Percentiles rank a stretch among this genome's conserved stretches.
Evolutionary conservation across 768 basidiomycete species (phyloP).

Genomic region (Rubroboletus satanas): DNA sequence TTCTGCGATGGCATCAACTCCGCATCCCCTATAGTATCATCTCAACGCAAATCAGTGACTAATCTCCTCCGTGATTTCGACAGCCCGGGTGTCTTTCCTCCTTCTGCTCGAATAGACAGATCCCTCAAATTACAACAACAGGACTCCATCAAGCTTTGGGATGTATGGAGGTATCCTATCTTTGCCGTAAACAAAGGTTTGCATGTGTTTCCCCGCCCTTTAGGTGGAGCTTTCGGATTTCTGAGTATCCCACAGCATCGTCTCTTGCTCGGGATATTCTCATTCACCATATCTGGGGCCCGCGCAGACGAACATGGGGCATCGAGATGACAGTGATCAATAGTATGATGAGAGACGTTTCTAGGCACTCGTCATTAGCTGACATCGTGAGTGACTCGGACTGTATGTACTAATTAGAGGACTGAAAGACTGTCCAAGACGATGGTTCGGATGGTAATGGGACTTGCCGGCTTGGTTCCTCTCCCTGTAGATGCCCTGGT

Average conservation of each 20-base stretch:
- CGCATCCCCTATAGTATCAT: conserved; percentile 13
- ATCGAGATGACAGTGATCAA: conserved; percentile 89
- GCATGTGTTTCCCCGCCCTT: not conserved
- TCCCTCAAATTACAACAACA: conserved; percentile 57
- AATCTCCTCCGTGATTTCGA: conserved; percentile 50
- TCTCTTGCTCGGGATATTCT: conserved; percentile 63
- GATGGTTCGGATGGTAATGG: conserved; percentile 61
- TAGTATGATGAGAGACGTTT: conserved; percentile 81
- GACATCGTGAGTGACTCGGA: conserved; percentile 60
- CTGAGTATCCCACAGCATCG: conserved; percentile 21
- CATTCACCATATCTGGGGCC: conserved; percentile 79
- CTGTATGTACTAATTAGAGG: not conserved
- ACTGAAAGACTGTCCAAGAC: conserved; percentile 30
- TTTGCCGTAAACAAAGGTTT: conserved; percentile 65
- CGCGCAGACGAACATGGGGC: conserved; percentile 88
- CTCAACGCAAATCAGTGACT: conserved; percentile 17
- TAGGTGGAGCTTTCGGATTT: not conserved
- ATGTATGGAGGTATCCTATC: conserved; percentile 69
- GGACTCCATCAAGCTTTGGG: conserved; percentile 58
- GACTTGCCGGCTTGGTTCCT: conserved; percentile 76
- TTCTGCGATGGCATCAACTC: conserved; percentile 12
- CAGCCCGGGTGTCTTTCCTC: conserved; percentile 64
- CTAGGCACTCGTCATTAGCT: conserved; percentile 74
- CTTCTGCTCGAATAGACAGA: conserved; percentile 68
- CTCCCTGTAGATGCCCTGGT: conserved; percentile 90